A percentile compares a stretch with the other conserved stretches of the same genome.
Evolutionary conservation across 257 asterid species (phyloP).

Genomic region (Plantago elongata): DNA sequence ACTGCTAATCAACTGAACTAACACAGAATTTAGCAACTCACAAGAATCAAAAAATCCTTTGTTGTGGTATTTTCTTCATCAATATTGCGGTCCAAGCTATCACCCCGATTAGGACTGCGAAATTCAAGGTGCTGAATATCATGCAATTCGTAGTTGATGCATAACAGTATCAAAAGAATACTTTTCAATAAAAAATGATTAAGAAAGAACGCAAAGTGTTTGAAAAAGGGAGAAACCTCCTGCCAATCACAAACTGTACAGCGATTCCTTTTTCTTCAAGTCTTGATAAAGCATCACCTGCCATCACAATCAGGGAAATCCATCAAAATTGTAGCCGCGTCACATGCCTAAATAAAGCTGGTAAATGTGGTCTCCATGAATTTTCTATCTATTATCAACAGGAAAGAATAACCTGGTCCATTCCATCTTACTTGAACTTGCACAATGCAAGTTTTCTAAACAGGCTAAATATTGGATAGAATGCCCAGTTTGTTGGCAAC

Average conservation of each 20-base stretch:
- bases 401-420: conserved; percentile 8
- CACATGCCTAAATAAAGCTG: conserved; percentile 5
- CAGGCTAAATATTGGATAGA: background rate
- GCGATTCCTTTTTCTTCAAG: conserved; percentile 79
- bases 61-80: conserved; percentile 61
- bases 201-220: conserved; percentile 19
- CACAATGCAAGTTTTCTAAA: conserved; percentile 9
- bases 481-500: background rate
- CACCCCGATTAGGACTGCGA: conserved; percentile 89
- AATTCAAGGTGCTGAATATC: conserved; percentile 22
- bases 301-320: conserved; percentile 22
- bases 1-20: conserved; percentile 5
- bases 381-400: background rate
- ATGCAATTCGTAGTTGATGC: conserved; percentile 16
- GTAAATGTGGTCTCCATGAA: background rate
- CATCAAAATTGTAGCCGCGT: background rate
- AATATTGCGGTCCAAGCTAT: conserved; percentile 86
- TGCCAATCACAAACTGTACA: conserved; percentile 73
- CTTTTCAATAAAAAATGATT: background rate
- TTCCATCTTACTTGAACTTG: background rate
- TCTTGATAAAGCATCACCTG: conserved; percentile 62
- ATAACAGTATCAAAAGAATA: conserved; percentile 15
- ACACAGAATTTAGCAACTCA: conserved; percentile 32
- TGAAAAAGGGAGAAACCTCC: conserved; percentile 49
- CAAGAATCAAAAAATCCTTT: conserved; percentile 82